Conservation (phyloP, 2,329 filamentous ascomycete genomes). For the Trichophyton simii region DNA sequence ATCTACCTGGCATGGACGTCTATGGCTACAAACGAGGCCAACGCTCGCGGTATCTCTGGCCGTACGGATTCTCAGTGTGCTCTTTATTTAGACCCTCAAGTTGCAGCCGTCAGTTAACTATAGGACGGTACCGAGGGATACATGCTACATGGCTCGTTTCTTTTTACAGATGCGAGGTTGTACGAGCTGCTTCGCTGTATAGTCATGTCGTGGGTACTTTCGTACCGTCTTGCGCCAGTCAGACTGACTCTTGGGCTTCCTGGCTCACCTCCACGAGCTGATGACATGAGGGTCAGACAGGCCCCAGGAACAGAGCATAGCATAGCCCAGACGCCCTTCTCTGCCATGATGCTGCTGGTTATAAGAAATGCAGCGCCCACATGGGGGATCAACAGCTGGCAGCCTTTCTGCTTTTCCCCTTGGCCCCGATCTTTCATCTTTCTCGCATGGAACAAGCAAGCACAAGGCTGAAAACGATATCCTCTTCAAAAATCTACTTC, state of each 20-base stretch:
- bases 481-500: background rate
- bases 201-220: background rate
- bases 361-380: background rate
- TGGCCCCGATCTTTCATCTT: background rate
- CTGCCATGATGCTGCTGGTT: background rate
- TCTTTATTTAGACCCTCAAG: background rate
- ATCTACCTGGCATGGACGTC: no score
- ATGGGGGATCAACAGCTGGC: background rate
- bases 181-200: conserved; percentile 1
- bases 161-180: background rate
- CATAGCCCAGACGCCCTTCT: background rate
- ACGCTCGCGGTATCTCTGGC: background rate
- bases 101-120: background rate
- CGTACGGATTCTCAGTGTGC: background rate
- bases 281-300: background rate
- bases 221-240: background rate
- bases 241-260: background rate
- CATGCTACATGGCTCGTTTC: background rate
- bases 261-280: background rate
- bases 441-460: background rate
- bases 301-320: background rate
- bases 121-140: background rate
- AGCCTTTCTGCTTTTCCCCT: background rate
- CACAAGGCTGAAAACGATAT: background rate
- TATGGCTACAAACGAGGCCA: no score